Percentiles rank a stretch among this genome's conserved stretches.
Conservation (phyloP, 768 basidiomycete genomes). For the Pleurotus salmoneostramineus region DNA sequence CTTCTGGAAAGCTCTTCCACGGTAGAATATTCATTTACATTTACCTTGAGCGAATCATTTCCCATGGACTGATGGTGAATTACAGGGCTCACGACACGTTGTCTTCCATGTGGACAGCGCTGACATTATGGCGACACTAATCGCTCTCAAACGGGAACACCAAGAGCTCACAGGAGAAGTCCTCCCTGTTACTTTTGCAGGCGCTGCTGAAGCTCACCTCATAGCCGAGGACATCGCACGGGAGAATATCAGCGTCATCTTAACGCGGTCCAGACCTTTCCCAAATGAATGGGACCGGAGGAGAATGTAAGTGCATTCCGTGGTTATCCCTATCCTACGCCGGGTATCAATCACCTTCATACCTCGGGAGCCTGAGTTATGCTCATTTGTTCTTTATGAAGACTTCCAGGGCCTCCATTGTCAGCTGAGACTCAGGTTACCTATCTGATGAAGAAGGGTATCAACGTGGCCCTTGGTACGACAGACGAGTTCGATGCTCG, state of each 20-base stretch:
- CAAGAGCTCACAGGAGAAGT: constrained; percentile 28
- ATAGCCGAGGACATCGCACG: constrained; percentile 59
- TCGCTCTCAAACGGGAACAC: constrained; percentile 55
- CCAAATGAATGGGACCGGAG: constrained; percentile 62
- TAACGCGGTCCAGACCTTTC: constrained; percentile 59
- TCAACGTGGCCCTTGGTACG: constrained; percentile 62
- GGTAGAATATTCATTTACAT: no score
- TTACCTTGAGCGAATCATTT: no score
- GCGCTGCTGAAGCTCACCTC: constrained; percentile 59
- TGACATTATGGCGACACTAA: constrained; percentile 70
- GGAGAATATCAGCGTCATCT: constrained; percentile 68
- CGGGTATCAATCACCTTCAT: background rate
- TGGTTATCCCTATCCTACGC: background rate
- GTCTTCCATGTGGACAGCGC: constrained; percentile 68
- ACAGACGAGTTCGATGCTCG: constrained; percentile 59
- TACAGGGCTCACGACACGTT: constrained; percentile 50
- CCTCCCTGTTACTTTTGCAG: constrained; percentile 47
- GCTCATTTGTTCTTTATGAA: constrained; percentile 14
- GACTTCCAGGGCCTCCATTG: constrained; percentile 69
- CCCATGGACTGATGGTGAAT: background rate
- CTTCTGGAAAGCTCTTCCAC: constrained; percentile 22
- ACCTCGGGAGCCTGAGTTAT: background rate
- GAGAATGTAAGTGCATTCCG: constrained; percentile 44
- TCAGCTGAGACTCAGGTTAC: constrained; percentile 51
- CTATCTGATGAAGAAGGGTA: constrained; percentile 51